Percentiles rank a stretch among this genome's conserved stretches.
These are phyloP conservation scores for Rostrohypoxylon terebratum DNA, from an alignment of 495 filamentous ascomycete species.

Conservation along the genomic window DNA sequence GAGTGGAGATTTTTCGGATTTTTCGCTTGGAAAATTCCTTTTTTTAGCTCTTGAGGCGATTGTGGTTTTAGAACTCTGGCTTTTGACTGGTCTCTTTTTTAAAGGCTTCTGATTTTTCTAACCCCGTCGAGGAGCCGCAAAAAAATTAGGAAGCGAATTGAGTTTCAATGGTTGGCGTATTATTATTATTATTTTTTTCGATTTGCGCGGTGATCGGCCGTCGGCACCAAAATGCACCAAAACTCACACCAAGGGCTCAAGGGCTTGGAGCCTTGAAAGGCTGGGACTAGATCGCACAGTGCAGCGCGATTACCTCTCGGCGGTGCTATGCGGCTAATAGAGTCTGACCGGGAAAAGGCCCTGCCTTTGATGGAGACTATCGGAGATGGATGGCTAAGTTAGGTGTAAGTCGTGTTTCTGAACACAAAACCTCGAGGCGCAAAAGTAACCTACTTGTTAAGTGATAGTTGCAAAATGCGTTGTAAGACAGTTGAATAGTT, in stretches of 20 bases:
- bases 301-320: slow-evolving; percentile 40
- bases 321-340: slow-evolving; percentile 49
- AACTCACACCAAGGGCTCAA: slow-evolving; percentile 1
- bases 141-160: slow-evolving; percentile 35
- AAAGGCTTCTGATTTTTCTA: slow-evolving; percentile 12
- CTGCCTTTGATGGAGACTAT: slow-evolving; percentile 44
- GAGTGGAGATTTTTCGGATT: slow-evolving; percentile 42
- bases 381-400: slow-evolving; percentile 42
- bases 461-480: neutral
- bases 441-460: slow-evolving; percentile 27
- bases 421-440: slow-evolving; percentile 28
- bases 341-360: slow-evolving; percentile 46
- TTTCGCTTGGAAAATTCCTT: slow-evolving; percentile 42
- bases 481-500: slow-evolving; percentile 9
- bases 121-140: slow-evolving; percentile 45
- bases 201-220: slow-evolving; percentile 39
- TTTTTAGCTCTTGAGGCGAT: slow-evolving; percentile 42
- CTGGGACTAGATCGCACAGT: slow-evolving; percentile 39
- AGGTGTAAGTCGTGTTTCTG: slow-evolving; percentile 42
- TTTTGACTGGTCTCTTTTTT: slow-evolving; percentile 10
- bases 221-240: slow-evolving; percentile 34
- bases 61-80: slow-evolving; percentile 42
- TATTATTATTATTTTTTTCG: slow-evolving; percentile 21
- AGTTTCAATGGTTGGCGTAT: slow-evolving; percentile 38
- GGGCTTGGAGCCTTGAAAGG: slow-evolving; percentile 29